Base-by-base conservation (phyloP, 495 filamentous ascomycete genomes). In the Sphaerosporella brunnea region DNA sequence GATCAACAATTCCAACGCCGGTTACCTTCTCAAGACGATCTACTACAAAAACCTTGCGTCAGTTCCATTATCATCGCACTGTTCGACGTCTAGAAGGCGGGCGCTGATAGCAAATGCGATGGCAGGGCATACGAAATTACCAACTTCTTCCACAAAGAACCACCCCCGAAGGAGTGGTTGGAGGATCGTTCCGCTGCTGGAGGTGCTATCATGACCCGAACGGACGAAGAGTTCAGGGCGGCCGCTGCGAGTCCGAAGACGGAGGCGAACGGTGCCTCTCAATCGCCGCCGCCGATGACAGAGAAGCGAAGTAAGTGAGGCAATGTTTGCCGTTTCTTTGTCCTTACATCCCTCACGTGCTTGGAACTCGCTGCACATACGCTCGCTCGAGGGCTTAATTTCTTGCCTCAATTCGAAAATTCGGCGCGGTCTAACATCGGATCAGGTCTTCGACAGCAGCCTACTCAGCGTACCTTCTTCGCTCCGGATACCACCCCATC, bases 21-120 rank as follows among this genome's bases (percentile, higher is more conserved):
- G 80, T 2, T 88, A 85, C 61, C 69, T 73, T 19, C 62, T 88
- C 39, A 90, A 90, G 65, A 80, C 78, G 20, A 72, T 77, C 38
- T 90, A 85, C 64, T 88, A 87, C 68, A 80, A 80, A 53, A 78
- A 86, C 52, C 72, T 90, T 25, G 78, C 79, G 71, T 73, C 50
- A 19, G 64, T 58, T n/a, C n/a, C n/a, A n/a, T n/a, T n/a, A 5
- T 2, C 15, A 13, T 36, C 61, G 36, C 40, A 28, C 45, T 42
- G 18, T 47, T 47, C 38, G 46, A 19, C 35, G 2, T 1, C 1
- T 35, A n/a, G 25, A 25, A 7, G 23, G 7, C 8, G 9, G 15
- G 15, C 8, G 28, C 20, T 34, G 28, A 24, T 20, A 15, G 15
- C 16, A 15, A 18, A 20, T n/a, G n/a, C 47, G n/a, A n/a, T n/a